phyloP scores from a whole-genome alignment of 2,329 filamentous ascomycete species.

The Albifimbria verrucaria region DNA sequence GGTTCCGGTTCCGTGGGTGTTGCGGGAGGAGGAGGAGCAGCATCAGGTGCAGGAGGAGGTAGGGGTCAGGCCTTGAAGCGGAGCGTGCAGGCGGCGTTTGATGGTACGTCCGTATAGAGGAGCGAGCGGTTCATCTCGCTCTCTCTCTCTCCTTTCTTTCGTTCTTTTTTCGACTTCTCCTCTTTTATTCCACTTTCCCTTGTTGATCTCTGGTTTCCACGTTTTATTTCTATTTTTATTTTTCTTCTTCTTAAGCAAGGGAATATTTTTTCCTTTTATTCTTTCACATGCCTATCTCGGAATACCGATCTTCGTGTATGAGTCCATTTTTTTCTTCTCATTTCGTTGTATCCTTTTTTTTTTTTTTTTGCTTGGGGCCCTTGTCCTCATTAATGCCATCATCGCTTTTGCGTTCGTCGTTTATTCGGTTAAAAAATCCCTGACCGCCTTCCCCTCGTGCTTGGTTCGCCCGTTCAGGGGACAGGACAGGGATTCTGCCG shows the following conservation, averaged over 20 bases:
- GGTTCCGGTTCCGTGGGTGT: conserved; percentile 38
- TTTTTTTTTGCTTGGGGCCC: conserved; percentile 5
- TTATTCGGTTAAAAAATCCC: too few species aligned
- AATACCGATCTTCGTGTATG: too few species aligned
- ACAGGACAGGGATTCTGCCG: not conserved
- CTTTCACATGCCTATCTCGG: too few species aligned
- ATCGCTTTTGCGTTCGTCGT: too few species aligned
- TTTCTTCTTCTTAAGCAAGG: conserved; percentile 4
- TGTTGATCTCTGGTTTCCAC: not conserved
- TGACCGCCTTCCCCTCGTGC: not conserved
- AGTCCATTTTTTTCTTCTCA: too few species aligned
- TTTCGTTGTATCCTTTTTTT: too few species aligned
- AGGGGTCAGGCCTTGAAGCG: conserved; percentile 46
- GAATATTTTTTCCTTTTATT: too few species aligned
- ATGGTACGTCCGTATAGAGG: conserved; percentile 51
- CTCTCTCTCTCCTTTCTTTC: not conserved
- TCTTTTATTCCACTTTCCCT: conserved; percentile 5
- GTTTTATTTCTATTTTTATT: conserved; percentile 1
- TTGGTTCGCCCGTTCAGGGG: too few species aligned
- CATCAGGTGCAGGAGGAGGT: conserved; percentile 11
- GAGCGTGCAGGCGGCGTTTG: conserved; percentile 58
- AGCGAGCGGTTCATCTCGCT: conserved; percentile 5
- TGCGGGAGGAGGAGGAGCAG: conserved; percentile 19
- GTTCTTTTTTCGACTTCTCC: conserved; percentile 1
- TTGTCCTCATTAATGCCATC: too few species aligned